Evolutionary conservation across 1,139 yeast genomes (phyloP).

Genomic region (Suhomyces maxii): DNA sequence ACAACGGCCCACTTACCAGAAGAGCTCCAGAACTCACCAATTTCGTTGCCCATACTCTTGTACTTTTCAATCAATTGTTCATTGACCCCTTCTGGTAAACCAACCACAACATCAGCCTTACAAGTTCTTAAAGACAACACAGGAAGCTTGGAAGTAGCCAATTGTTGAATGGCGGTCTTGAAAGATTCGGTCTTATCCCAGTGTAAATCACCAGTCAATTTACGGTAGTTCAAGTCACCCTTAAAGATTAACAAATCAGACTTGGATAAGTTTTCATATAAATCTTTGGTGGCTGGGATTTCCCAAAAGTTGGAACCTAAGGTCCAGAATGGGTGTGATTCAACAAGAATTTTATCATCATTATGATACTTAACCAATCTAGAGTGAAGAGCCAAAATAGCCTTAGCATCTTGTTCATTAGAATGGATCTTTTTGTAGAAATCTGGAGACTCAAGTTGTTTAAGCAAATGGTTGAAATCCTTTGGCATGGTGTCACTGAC

Average conservation of each 20-base stretch:
- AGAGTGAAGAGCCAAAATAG: constrained; percentile 44
- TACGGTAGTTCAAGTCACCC: constrained; percentile 95
- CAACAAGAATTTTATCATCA: constrained; percentile 53
- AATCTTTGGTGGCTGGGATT: constrained; percentile 49
- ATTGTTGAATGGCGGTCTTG: constrained; percentile 63
- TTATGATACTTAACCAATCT: constrained; percentile 50
- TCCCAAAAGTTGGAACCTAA: constrained; percentile 71
- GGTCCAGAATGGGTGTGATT: constrained; percentile 86
- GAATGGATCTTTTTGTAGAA: constrained; percentile 53
- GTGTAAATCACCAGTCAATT: constrained; percentile 82
- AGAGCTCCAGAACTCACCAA: constrained; percentile 78
- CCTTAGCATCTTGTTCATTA: constrained; percentile 19
- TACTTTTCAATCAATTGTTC: constrained; percentile 65
- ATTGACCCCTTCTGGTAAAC: constrained; percentile 69
- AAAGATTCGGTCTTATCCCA: constrained; percentile 88
- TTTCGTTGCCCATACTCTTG: constrained; percentile 55
- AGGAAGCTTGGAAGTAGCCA: constrained; percentile 61
- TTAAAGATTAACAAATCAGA: constrained; percentile 80
- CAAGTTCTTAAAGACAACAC: constrained; percentile 83
- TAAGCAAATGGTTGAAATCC: constrained; percentile 64
- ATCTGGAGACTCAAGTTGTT: constrained; percentile 53
- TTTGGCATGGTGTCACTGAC: constrained; percentile 91
- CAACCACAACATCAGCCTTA: constrained; percentile 96
- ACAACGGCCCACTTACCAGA: constrained; percentile 95
- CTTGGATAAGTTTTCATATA: constrained; percentile 46